Percentiles rank a stretch among this genome's conserved stretches.
These are phyloP conservation scores for Zelopaecilomyces penicillatus DNA, from an alignment of 2,329 filamentous ascomycete species.

Conservation along the genomic window DNA sequence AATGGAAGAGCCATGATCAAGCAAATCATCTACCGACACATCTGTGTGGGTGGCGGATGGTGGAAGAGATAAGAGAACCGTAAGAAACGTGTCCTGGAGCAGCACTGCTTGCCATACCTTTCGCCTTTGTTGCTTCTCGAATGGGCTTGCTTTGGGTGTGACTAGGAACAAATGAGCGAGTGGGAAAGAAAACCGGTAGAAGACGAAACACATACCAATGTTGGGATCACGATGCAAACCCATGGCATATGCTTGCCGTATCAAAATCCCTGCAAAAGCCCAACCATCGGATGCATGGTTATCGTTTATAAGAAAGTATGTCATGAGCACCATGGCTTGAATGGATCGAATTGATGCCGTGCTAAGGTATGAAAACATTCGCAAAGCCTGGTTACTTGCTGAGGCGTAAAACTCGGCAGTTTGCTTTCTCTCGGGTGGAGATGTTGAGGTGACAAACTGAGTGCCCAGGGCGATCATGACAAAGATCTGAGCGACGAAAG, in stretches of 20 bases:
- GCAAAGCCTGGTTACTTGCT: slow-evolving; percentile 67
- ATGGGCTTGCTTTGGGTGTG: slow-evolving; percentile 54
- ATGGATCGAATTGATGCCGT: slow-evolving; percentile 64
- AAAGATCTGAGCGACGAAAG: slow-evolving; percentile 65
- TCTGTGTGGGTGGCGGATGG: slow-evolving; percentile 74
- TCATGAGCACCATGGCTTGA: slow-evolving; percentile 72
- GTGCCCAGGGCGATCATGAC: slow-evolving; percentile 71
- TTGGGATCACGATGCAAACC: slow-evolving; percentile 73
- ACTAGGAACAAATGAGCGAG: slow-evolving; percentile 27
- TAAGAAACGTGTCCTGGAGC: slow-evolving; percentile 74
- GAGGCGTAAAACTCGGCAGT: slow-evolving; percentile 77
- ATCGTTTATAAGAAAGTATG: slow-evolving; percentile 79
- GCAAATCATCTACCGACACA: slow-evolving; percentile 64
- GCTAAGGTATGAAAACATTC: slow-evolving; percentile 69
- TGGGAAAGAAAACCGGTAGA: background rate
- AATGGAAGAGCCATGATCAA: slow-evolving; percentile 51
- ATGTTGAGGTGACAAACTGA: slow-evolving; percentile 59
- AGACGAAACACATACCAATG: slow-evolving; percentile 38
- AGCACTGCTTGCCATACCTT: slow-evolving; percentile 78
- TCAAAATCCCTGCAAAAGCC: slow-evolving; percentile 70
- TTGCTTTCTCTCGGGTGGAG: slow-evolving; percentile 56
- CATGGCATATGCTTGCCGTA: slow-evolving; percentile 74
- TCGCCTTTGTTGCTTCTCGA: slow-evolving; percentile 69
- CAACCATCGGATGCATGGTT: slow-evolving; percentile 78
- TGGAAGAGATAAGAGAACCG: slow-evolving; percentile 67